Evolutionary conservation across 371 early-diverging fungal species (phyloP).

Genomic region (Mortierella sp.): DNA sequence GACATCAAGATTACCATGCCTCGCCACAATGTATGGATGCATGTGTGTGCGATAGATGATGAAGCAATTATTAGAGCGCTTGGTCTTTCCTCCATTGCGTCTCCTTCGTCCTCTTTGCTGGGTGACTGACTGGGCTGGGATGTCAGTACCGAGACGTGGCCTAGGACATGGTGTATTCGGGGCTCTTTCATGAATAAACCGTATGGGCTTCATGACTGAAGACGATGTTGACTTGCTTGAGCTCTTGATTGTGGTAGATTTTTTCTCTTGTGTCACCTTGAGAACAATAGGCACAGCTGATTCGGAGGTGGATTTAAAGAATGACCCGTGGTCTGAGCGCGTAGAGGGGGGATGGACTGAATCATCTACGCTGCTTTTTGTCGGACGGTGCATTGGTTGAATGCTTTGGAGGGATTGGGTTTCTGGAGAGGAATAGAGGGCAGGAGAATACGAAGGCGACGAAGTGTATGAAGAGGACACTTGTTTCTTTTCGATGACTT

Average conservation of each 20-base stretch:
- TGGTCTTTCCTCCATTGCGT: conserved; percentile 35
- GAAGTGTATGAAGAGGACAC: no score
- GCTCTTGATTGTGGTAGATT: background rate
- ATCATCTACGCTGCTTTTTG: no score
- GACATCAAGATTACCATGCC: conserved; percentile 32
- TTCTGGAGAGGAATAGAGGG: no score
- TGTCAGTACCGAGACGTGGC: conserved; percentile 7
- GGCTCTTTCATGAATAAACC: conserved; percentile 37
- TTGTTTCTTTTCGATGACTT: no score
- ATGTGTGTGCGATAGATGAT: conserved; percentile 29
- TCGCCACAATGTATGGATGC: conserved; percentile 22
- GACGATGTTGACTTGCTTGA: background rate
- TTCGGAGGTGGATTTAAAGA: background rate
- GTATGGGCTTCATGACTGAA: conserved; percentile 10
- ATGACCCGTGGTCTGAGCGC: background rate
- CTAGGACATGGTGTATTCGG: conserved; percentile 25
- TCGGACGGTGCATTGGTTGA: no score
- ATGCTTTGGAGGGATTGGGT: no score
- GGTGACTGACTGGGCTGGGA: conserved; percentile 28
- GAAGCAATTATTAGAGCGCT: conserved; percentile 41
- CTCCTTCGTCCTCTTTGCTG: conserved; percentile 29
- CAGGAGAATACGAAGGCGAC: no score
- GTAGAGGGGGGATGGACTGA: no score
- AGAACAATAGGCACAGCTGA: background rate
- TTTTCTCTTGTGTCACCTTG: background rate